Conservation (phyloP, 164 flowering plant species). For the Sedum album region DNA sequence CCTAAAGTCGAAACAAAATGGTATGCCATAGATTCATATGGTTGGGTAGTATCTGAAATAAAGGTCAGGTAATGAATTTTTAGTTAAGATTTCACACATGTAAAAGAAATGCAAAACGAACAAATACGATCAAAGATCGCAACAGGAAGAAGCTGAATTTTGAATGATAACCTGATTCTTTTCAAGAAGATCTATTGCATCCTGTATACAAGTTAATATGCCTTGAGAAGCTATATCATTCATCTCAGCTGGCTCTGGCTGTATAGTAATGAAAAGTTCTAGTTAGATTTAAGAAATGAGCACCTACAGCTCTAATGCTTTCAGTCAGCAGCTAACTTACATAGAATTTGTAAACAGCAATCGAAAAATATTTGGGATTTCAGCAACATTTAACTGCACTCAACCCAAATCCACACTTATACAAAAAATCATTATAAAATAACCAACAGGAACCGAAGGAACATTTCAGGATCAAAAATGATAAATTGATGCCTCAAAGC, state of each 20-base stretch:
- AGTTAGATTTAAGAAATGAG: neutral
- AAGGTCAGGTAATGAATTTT: too few species aligned
- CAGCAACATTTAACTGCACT: neutral
- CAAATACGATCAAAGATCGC: neutral
- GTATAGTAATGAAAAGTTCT: conserved; percentile 14
- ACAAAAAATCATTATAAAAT: neutral
- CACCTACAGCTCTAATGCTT: neutral
- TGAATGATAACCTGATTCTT: conserved; percentile 49
- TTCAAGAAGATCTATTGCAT: conserved; percentile 73
- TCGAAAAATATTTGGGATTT: neutral
- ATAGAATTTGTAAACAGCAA: neutral
- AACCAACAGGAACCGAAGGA: neutral
- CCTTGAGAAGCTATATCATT: conserved; percentile 80
- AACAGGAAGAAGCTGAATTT: neutral
- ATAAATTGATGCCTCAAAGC: neutral
- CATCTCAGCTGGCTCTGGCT: conserved; percentile 80
- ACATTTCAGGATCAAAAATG: neutral
- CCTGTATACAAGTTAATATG: conserved; percentile 80
- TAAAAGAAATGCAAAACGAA: neutral
- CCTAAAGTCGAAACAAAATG: neutral
- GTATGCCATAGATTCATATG: neutral
- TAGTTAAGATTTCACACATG: neutral
- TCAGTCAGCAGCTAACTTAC: neutral
- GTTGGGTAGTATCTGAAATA: too few species aligned
- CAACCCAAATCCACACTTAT: neutral